Base-by-base conservation (phyloP, 2,329 filamentous ascomycete genomes). In the Fusarium miscanthi region DNA sequence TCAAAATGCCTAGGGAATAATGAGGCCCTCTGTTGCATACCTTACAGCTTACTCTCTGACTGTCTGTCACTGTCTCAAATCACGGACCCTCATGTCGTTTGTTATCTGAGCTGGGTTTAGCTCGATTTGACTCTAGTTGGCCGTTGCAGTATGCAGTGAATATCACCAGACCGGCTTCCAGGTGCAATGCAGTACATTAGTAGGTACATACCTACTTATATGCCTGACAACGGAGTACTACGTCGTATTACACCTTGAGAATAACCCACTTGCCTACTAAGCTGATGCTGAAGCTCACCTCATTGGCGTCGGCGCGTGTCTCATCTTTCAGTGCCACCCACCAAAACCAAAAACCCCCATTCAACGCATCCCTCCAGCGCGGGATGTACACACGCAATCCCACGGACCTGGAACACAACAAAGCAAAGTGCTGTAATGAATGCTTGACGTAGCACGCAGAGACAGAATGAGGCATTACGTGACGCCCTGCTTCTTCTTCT, bases 391-490 rank as follows among this genome's bases (percentile, higher is more conserved):
- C 57, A 30, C 37, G 19, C 56, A 62, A 73, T 72, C 66, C 70
- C 70, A 73, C 70, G 66, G 57, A 73, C 70, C 70, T 73, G 70
- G 70, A 73, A 70, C 70, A 59, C 66, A 72, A 35, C 25, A 70
- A 69, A 70, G 60, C 48, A 52, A 70, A 57, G n/a, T 25, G 19
- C 53, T 21, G 40, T 11, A 57, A 58, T 66, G 51, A 57, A 58
- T 66, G 51, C 30, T 61, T 57, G 52, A 58, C 59, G 59, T 70
- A 66, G 56, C 52, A 60, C 59, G 60, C 41, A 54, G 33, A 59
- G 38, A 48, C 31, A 37, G 48, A 23, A 40, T 23, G 49, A 27
- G 33, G 21, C 35, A n/a, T 48, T 48, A 27, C 54, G 17, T 23
- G 35, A 49, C 41, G 19, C 40, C 57, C 33, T 45, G 38, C 17